Conservation (phyloP, 1,139 yeast species). For the Meyerozyma guilliermondii region DNA sequence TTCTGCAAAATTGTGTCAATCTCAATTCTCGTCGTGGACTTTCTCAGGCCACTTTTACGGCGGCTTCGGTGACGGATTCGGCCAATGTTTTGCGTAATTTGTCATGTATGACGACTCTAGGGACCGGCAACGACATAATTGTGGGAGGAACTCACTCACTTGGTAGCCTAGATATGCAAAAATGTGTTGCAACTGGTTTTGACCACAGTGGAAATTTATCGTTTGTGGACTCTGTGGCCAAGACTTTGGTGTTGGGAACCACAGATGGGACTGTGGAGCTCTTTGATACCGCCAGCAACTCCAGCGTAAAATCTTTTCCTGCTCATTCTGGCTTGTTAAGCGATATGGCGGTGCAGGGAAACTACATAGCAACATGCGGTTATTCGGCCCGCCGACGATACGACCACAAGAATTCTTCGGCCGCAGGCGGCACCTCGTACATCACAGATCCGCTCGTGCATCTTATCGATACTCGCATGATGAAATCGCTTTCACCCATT, state of each 20-base stretch:
- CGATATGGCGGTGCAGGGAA: conserved; percentile 74
- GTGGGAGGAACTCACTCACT: conserved; percentile 35
- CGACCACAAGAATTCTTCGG: conserved; percentile 3
- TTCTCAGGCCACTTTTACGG: conserved; percentile 31
- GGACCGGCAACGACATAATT: conserved; percentile 31
- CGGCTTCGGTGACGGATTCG: conserved; percentile 16
- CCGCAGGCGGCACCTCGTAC: conserved; percentile 8
- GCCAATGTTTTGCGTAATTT: conserved; percentile 19
- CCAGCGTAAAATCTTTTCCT: conserved; percentile 52
- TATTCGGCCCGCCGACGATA: conserved; percentile 49
- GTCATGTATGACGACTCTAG: conserved; percentile 34
- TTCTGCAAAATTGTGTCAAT: conserved; percentile 49
- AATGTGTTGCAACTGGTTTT: conserved; percentile 30
- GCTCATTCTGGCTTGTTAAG: conserved; percentile 77
- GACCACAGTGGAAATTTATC: conserved; percentile 30
- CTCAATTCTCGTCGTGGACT: conserved; percentile 58
- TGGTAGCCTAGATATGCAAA: conserved; percentile 56
- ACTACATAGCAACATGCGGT: conserved; percentile 79
- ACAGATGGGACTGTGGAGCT: conserved; percentile 68
- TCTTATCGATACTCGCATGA: conserved; percentile 71
- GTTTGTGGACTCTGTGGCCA: conserved; percentile 28
- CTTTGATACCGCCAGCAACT: conserved; percentile 62
- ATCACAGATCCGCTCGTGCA: conserved; percentile 75
- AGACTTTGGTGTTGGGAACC: conserved; percentile 57
- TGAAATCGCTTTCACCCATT: conserved; percentile 73